Evolutionary conservation across 2,329 filamentous ascomycete genomes (phyloP).

Genomic region (Clonostachys rhizophaga): DNA sequence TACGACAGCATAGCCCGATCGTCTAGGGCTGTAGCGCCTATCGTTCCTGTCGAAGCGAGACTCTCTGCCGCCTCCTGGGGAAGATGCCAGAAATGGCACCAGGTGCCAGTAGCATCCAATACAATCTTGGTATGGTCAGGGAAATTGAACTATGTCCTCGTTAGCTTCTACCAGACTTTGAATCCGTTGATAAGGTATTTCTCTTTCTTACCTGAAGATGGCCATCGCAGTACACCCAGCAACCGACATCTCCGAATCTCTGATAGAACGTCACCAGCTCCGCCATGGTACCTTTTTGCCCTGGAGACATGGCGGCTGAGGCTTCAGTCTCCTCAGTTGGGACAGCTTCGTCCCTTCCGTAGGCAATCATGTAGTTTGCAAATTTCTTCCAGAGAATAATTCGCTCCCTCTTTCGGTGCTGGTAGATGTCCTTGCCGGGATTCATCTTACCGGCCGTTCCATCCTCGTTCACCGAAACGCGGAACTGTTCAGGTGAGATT

Average conservation of each 20-base stretch:
- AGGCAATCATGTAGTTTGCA: constrained; percentile 70
- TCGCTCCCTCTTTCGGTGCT: constrained; percentile 61
- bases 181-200: background rate
- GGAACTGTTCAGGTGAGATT: constrained; percentile 59
- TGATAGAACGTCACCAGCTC: constrained; percentile 78
- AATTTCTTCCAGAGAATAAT: constrained; percentile 70
- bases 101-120: constrained; percentile 67
- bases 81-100: constrained; percentile 75
- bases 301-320: constrained; percentile 31
- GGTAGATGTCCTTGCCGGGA: constrained; percentile 58
- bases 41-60: constrained; percentile 59
- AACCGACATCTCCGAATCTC: constrained; percentile 73
- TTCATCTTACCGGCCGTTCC: constrained; percentile 57
- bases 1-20: constrained; percentile 68
- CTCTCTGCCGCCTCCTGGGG: constrained; percentile 65
- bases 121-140: constrained; percentile 85
- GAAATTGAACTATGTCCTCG: constrained; percentile 65
- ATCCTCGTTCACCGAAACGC: constrained; percentile 49
- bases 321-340: constrained; percentile 38
- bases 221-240: constrained; percentile 78
- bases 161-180: background rate
- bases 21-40: constrained; percentile 66
- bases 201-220: constrained; percentile 59
- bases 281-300: constrained; percentile 27
- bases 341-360: constrained; percentile 64